These are phyloP conservation scores for Pichia sp. DNA, from an alignment of 1,139 yeast genomes.

Conservation along the genomic window DNA sequence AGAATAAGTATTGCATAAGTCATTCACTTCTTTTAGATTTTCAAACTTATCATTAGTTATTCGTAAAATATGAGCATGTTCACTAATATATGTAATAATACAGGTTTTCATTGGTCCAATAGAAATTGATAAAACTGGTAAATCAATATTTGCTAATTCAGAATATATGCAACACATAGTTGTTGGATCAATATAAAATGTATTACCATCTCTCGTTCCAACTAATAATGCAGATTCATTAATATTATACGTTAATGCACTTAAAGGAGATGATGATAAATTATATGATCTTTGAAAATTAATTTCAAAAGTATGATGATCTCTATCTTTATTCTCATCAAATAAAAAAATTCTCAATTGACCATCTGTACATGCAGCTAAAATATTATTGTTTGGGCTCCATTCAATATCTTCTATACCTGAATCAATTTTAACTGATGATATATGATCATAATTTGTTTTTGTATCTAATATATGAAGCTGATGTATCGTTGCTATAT, in stretches of 20 bases:
- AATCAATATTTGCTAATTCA: conserved; percentile 6
- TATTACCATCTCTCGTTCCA: conserved; percentile 19
- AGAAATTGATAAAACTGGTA: conserved; percentile 10
- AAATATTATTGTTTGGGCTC: conserved; percentile 1
- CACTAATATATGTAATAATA: conserved; percentile 5
- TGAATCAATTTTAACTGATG: background rate
- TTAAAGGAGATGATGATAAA: conserved; percentile 15
- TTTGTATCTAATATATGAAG: conserved; percentile 6
- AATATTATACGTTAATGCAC: conserved; percentile 6
- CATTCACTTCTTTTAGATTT: background rate
- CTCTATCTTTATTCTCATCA: background rate
- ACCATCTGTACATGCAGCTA: conserved; percentile 11
- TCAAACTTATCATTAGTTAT: background rate
- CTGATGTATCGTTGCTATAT: background rate
- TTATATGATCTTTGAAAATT: background rate
- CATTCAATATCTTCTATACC: conserved; percentile 12
- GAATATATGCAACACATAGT: conserved; percentile 12
- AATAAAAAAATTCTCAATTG: conserved; percentile 6
- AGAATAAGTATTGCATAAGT: background rate
- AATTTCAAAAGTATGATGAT: background rate
- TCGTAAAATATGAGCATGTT: conserved; percentile 3
- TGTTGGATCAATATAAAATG: conserved; percentile 11
- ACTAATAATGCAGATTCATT: conserved; percentile 3
- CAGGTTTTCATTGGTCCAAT: background rate
- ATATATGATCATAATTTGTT: conserved; percentile 1